A percentile compares a stretch with the other conserved stretches of the same genome.
phyloP scores from a whole-genome alignment of 768 basidiomycete genomes.

The Boletus subcaerulescens region DNA sequence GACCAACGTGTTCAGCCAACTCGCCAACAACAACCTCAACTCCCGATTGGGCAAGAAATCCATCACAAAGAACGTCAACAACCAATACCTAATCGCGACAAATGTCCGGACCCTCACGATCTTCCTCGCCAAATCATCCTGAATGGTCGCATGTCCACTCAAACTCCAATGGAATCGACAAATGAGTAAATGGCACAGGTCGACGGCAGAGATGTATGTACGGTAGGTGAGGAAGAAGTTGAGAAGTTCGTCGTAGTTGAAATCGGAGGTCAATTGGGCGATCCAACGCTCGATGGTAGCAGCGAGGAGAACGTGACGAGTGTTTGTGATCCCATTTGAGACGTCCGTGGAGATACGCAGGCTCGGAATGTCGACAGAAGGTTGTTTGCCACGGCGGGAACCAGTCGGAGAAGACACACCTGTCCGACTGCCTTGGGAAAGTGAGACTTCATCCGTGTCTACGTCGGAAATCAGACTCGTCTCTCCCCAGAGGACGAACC shows the following conservation, averaged over 20 bases:
- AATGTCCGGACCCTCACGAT: conserved; percentile 88
- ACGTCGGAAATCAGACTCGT: conserved; percentile 31
- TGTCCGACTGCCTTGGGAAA: conserved; percentile 37
- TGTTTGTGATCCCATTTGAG: conserved; percentile 28
- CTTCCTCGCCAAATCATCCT: conserved; percentile 69
- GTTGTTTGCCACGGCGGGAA: conserved; percentile 35
- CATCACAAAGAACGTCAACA: conserved; percentile 84
- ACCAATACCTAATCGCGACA: conserved; percentile 87
- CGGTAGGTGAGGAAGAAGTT: conserved; percentile 93
- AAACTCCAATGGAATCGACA: conserved; percentile 90
- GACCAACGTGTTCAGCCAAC: conserved; percentile 78
- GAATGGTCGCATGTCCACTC: conserved; percentile 28
- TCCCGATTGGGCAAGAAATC: conserved; percentile 85
- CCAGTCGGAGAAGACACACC: conserved; percentile 38
- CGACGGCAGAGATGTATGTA: conserved; percentile 74
- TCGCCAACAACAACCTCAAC: conserved; percentile 65
- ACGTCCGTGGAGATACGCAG: conserved; percentile 22
- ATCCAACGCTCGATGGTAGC: conserved; percentile 94
- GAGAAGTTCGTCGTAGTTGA: conserved; percentile 83
- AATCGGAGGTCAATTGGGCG: conserved; percentile 81
- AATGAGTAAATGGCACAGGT: conserved; percentile 79
- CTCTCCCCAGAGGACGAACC: conserved; percentile 90
- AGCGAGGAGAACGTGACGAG: conserved; percentile 61
- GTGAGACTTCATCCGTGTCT: conserved; percentile 38
- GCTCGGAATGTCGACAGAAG: conserved; percentile 27